Evolutionary conservation across 163 green algal species (phyloP).

Genomic region (Scenedesmus sp.): DNA sequence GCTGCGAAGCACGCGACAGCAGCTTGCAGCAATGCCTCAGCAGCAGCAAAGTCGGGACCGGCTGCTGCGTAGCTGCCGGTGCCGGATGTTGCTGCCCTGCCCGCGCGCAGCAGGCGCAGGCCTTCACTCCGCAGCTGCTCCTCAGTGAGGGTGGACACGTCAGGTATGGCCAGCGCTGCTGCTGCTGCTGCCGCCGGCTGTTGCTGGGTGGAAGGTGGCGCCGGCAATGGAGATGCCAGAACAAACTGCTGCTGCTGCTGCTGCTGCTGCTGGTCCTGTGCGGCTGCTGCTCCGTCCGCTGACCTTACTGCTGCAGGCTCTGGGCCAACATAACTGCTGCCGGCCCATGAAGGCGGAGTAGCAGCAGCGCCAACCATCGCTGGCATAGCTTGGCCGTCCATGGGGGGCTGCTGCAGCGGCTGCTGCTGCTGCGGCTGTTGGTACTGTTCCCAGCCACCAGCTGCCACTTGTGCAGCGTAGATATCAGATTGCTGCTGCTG

Average conservation of each 20-base stretch:
- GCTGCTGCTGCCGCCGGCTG: constrained; percentile 55
- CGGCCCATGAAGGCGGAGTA: not conserved
- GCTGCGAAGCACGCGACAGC: constrained; percentile 66
- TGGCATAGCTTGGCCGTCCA: not conserved
- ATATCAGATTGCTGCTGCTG: constrained; percentile 28
- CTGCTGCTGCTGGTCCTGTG: not conserved
- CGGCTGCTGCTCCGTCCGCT: not conserved
- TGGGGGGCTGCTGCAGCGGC: not conserved
- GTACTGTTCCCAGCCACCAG: constrained; percentile 15
- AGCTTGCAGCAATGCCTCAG: constrained; percentile 59
- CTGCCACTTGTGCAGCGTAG: not conserved
- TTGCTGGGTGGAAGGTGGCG: constrained; percentile 10
- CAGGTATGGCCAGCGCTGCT: not conserved
- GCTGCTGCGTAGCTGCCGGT: not conserved
- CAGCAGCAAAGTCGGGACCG: constrained; percentile 49
- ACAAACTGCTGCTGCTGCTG: constrained; percentile 39
- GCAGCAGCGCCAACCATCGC: not conserved
- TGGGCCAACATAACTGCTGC: constrained; percentile 9
- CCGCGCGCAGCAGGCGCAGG: constrained; percentile 69
- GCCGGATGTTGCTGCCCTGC: constrained; percentile 65
- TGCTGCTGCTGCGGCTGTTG: constrained; percentile 23
- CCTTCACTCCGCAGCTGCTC: constrained; percentile 68
- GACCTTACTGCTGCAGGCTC: not conserved
- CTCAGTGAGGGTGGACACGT: not conserved
- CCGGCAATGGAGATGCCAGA: not conserved